These are phyloP conservation scores for Clonostachys solani DNA, from an alignment of 2,329 filamentous ascomycete genomes.

Conservation along the genomic window DNA sequence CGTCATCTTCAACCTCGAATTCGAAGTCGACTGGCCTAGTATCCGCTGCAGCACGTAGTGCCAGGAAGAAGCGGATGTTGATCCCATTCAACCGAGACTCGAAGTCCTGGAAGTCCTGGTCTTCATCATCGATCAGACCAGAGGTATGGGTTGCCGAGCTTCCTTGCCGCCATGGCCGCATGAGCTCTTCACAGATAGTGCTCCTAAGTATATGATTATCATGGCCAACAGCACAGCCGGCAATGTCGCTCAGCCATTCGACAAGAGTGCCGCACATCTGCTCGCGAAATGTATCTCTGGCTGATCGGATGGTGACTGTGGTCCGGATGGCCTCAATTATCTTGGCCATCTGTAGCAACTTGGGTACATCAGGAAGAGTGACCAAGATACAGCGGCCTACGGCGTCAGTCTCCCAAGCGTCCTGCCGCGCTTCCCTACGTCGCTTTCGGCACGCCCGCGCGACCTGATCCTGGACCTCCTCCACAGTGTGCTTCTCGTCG, in stretches of 20 bases:
- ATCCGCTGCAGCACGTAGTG: slow-evolving; percentile 25
- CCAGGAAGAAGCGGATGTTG: slow-evolving; percentile 29
- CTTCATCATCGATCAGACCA: slow-evolving; percentile 35
- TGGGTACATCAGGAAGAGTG: slow-evolving; percentile 67
- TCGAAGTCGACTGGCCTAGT: slow-evolving; percentile 15
- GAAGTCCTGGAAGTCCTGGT: slow-evolving; percentile 43
- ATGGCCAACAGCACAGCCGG: slow-evolving; percentile 78
- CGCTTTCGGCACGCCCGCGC: slow-evolving; percentile 80
- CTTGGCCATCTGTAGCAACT: slow-evolving; percentile 72
- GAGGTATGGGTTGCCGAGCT: slow-evolving; percentile 74
- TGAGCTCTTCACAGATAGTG: slow-evolving; percentile 85
- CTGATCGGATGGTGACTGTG: slow-evolving; percentile 89
- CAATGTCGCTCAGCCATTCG: slow-evolving; percentile 92
- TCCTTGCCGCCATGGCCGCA: slow-evolving; percentile 82
- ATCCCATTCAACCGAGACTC: slow-evolving; percentile 23
- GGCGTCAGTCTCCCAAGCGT: slow-evolving; percentile 85
- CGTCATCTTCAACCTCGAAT: slow-evolving; percentile 19
- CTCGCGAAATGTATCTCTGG: slow-evolving; percentile 92
- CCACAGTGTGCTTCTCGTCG: slow-evolving; percentile 95
- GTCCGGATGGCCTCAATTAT: slow-evolving; percentile 94
- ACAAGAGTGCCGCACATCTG: slow-evolving; percentile 99
- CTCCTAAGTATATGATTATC: slow-evolving; percentile 76
- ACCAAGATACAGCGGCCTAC: slow-evolving; percentile 83
- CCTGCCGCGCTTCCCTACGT: slow-evolving; percentile 61
- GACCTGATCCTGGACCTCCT: slow-evolving; percentile 86